Evolutionary conservation across 2,329 filamentous ascomycete genomes (phyloP).

Genomic region (Aspergillus persii): DNA sequence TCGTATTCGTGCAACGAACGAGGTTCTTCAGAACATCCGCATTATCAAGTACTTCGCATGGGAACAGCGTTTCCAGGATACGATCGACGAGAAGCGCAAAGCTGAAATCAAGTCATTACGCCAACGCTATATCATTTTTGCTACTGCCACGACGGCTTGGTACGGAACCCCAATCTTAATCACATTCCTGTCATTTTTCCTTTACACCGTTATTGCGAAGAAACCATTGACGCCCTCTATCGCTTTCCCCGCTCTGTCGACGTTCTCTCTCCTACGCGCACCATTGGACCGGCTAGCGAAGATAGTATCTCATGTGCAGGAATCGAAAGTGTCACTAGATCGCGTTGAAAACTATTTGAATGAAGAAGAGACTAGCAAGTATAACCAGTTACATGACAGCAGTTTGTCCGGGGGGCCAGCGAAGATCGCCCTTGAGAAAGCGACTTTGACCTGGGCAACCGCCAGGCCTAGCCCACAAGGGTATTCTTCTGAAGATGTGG

Average conservation of each 20-base stretch:
- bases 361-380: slow-evolving; percentile 96
- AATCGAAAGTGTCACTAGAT: slow-evolving; percentile 94
- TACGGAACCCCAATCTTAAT: slow-evolving; percentile 93
- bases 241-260: slow-evolving; percentile 91
- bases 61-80: slow-evolving; percentile 84
- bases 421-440: slow-evolving; percentile 79
- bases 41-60: slow-evolving; percentile 99
- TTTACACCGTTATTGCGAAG: slow-evolving; percentile 86
- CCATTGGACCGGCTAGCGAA: slow-evolving; percentile 94
- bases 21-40: slow-evolving; percentile 93
- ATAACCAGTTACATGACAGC: slow-evolving; percentile 79
- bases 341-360: slow-evolving; percentile 91
- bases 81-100: slow-evolving; percentile 84
- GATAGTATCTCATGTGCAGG: slow-evolving; percentile 97
- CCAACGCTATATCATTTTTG: slow-evolving; percentile 85
- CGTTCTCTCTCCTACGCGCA: slow-evolving; percentile 90
- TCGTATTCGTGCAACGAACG: slow-evolving; percentile 93
- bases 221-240: slow-evolving; percentile 88
- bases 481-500: slow-evolving; percentile 63
- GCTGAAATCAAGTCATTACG: slow-evolving; percentile 76
- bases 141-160: slow-evolving; percentile 88
- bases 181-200: slow-evolving; percentile 91
- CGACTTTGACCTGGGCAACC: slow-evolving; percentile 86
- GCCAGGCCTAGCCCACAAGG: slow-evolving; percentile 59
- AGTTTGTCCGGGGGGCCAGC: slow-evolving; percentile 66